Evolutionary conservation across 1,284 basidiomycete genomes (phyloP), one percentile per base, ranked within the genome.

Genomic region (Neonothopanus nambi): DNA sequence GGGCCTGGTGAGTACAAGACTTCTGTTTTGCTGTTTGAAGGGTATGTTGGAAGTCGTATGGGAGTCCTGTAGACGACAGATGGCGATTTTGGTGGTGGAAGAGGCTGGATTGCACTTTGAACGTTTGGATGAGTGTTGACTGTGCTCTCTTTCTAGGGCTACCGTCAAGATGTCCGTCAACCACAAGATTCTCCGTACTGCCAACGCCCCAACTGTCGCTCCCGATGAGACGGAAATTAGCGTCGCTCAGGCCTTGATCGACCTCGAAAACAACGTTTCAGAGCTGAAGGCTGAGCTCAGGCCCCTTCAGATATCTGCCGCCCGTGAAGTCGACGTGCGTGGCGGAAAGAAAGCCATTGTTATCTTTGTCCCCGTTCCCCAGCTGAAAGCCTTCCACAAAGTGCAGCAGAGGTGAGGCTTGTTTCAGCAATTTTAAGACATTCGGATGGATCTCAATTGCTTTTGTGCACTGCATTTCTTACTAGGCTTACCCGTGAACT

Each of bases 321-420:
- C 96, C 59, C 93, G 93, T 70, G 97, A 99, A 79, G 90, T 99
- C 67, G 97, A 99, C 73, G 96, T 99, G 67, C 95, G 95, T 71
- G 97, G 96, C 65, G 95, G 94, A 70, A 98, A 98, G 84, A 99
- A 98, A 83, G 97, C 97, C 51, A 96, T 99, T 66, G 94, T 99
- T 62, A 81, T 99, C 75, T 99, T 99, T 69, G 95, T 99, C 55
- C 97, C 97, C 60, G 90, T 98, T 57, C 95, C 96, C 65, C 93
- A 96, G 78, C 75, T 97, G 76, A 98, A 98, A 82, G 97, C 96
- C 41, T 99, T 96, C 90, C 93, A 92, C 82, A 99, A 97, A 80
- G 83, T 99, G 66, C 97, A 99, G 81, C 87, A 88, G 72, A 91
- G 96, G 95, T 98, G 71, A 67, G 90, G n/a, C 78, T 51, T 57